Percentiles rank a stretch among this genome's conserved stretches.
phyloP scores from a whole-genome alignment of 805 yeast species.

The Yarrowia sp. region DNA sequence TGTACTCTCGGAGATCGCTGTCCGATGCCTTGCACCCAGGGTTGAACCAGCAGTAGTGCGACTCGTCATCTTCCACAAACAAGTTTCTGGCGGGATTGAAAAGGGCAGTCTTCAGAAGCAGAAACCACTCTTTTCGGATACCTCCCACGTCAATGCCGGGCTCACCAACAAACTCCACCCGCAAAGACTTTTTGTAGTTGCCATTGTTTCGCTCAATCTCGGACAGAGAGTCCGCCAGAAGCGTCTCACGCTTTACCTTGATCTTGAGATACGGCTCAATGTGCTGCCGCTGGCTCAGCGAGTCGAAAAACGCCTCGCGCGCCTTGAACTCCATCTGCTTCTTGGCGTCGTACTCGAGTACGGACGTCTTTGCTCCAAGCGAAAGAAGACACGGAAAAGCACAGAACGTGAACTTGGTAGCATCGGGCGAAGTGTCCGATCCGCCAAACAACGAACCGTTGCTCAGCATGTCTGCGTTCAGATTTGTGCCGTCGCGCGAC shows the following conservation, averaged over 20 bases:
- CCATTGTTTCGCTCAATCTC: slow-evolving; percentile 50
- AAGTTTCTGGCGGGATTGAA: slow-evolving; percentile 68
- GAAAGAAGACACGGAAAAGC: slow-evolving; percentile 80
- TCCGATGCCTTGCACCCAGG: slow-evolving; percentile 32
- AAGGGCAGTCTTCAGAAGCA: slow-evolving; percentile 63
- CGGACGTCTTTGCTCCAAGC: slow-evolving; percentile 74
- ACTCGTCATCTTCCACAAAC: slow-evolving; percentile 64
- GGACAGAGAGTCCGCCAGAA: slow-evolving; percentile 70
- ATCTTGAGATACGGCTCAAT: slow-evolving; percentile 69
- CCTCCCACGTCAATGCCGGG: slow-evolving; percentile 98
- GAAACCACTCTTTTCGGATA: slow-evolving; percentile 89
- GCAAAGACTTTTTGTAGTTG: slow-evolving; percentile 70
- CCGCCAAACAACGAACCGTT: background rate
- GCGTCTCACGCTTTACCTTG: slow-evolving; percentile 60
- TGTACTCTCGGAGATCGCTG: slow-evolving; percentile 45
- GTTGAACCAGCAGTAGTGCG: slow-evolving; percentile 72
- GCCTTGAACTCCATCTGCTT: slow-evolving; percentile 82
- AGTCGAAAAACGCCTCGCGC: slow-evolving; percentile 80
- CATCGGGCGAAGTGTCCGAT: background rate
- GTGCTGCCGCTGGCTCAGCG: slow-evolving; percentile 60
- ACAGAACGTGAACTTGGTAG: slow-evolving; percentile 56
- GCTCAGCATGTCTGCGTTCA: background rate
- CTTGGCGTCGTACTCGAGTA: slow-evolving; percentile 78
- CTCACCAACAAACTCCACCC: slow-evolving; percentile 79
- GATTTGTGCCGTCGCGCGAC: background rate